Conservation (phyloP, 345 rosid species). For the Cardiospermum halicacabum region DNA sequence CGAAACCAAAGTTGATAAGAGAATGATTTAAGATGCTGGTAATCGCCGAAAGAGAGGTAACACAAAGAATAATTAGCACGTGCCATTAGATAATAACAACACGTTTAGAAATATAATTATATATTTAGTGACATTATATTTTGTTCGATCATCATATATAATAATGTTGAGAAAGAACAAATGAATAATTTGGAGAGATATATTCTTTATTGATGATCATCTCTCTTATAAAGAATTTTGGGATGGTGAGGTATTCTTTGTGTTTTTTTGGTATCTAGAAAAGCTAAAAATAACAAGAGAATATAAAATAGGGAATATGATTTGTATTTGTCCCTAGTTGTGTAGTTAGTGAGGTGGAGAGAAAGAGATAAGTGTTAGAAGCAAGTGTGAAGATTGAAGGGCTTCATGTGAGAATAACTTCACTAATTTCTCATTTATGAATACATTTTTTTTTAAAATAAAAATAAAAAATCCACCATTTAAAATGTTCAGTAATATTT, state of each 20-base stretch:
- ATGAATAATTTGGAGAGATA: constrained; percentile 14
- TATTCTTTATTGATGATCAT: background rate
- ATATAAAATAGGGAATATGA: constrained; percentile 11
- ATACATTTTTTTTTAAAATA: too few species aligned
- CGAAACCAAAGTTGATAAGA: too few species aligned
- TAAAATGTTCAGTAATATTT: too few species aligned
- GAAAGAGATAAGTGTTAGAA: too few species aligned
- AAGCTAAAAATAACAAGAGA: constrained; percentile 18
- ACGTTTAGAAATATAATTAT: background rate
- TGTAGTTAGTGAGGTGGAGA: too few species aligned
- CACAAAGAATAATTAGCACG: constrained; percentile 1
- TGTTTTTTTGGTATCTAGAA: constrained; percentile 23
- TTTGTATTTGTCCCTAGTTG: constrained; percentile 4
- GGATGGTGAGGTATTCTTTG: constrained; percentile 23
- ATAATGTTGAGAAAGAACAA: background rate
- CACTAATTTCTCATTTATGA: too few species aligned
- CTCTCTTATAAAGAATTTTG: constrained; percentile 13
- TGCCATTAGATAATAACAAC: background rate
- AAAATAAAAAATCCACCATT: too few species aligned
- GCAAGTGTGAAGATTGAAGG: too few species aligned
- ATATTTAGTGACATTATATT: constrained; percentile 1
- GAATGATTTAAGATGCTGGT: background rate
- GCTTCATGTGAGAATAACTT: too few species aligned
- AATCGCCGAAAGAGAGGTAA: background rate
- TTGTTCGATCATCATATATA: constrained; percentile 6